Percentiles rank a stretch among this genome's conserved stretches.
Evolutionary conservation across 176 grass and related monocot genomes (phyloP).

Genomic region (Cymbopogon citratus): DNA sequence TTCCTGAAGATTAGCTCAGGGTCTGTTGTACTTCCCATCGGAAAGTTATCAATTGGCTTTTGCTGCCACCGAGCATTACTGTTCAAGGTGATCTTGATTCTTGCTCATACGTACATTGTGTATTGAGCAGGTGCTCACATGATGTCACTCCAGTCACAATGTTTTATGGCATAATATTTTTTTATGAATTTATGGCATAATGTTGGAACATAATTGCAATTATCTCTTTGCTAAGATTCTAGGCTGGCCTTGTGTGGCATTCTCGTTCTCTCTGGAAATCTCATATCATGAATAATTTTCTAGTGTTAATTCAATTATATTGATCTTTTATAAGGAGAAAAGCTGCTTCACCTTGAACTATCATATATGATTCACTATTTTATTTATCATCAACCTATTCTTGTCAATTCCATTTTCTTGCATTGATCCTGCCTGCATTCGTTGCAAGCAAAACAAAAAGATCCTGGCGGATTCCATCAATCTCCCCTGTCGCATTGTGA

Average conservation of each 20-base stretch:
- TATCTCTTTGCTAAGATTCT: not conserved
- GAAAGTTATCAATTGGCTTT: slow-evolving; percentile 64
- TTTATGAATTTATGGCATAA: not conserved
- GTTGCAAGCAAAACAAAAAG: slow-evolving; percentile 28
- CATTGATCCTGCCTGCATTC: slow-evolving; percentile 17
- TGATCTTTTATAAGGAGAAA: not conserved
- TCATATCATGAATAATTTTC: not conserved
- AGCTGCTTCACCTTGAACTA: not conserved
- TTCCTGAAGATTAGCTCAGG: slow-evolving; percentile 55
- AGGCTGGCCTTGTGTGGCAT: not conserved
- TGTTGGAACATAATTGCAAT: no score
- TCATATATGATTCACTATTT: not conserved
- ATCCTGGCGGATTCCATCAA: slow-evolving; percentile 55
- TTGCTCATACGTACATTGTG: not conserved
- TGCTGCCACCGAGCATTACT: slow-evolving; percentile 67
- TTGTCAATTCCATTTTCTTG: not conserved
- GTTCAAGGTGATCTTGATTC: slow-evolving; percentile 63
- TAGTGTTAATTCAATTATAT: not conserved
- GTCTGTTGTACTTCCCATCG: slow-evolving; percentile 69
- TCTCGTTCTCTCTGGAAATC: not conserved
- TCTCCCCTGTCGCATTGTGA: slow-evolving; percentile 72
- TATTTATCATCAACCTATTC: not conserved
- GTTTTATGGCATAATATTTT: not conserved
- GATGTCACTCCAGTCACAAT: not conserved
- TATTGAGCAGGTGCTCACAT: not conserved